Conservation (phyloP, 352 stramenopile species). For the Salisapilia sapeloensis region DNA sequence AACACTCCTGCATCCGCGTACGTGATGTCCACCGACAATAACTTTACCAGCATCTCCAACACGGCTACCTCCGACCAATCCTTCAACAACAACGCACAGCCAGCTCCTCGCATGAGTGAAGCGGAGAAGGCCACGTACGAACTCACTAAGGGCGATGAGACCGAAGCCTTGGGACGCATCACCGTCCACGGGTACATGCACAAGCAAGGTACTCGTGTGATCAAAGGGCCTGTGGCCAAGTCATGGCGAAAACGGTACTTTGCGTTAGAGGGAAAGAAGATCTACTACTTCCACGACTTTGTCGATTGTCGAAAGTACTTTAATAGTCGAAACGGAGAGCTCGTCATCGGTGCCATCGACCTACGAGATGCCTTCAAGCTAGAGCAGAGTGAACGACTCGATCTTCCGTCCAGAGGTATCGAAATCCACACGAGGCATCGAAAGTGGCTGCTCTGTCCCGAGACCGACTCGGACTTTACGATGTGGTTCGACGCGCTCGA, state of each 20-base stretch:
- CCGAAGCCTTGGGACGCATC: slow-evolving; percentile 37
- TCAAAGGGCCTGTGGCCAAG: slow-evolving; percentile 65
- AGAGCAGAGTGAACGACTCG: slow-evolving; percentile 54
- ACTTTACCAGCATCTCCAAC: no score
- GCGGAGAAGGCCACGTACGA: no score
- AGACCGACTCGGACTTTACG: slow-evolving; percentile 63
- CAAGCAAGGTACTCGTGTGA: slow-evolving; percentile 68
- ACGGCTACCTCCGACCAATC: no score
- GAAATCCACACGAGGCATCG: slow-evolving; percentile 61
- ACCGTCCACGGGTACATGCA: slow-evolving; percentile 72
- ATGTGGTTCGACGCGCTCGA: slow-evolving; percentile 75
- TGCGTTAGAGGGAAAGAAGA: slow-evolving; percentile 65
- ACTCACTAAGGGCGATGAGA: slow-evolving; percentile 18
- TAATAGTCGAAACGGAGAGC: slow-evolving; percentile 54
- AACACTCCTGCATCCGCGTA: no score
- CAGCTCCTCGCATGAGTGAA: no score
- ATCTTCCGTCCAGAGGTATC: slow-evolving; percentile 43
- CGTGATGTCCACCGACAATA: no score
- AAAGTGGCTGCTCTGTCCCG: slow-evolving; percentile 56
- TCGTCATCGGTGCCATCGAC: slow-evolving; percentile 61
- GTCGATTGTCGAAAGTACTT: slow-evolving; percentile 80
- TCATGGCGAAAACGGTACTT: slow-evolving; percentile 73
- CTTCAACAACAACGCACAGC: no score
- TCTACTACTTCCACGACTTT: slow-evolving; percentile 76
- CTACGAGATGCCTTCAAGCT: slow-evolving; percentile 64